Evolutionary conservation across 1,284 basidiomycete species (phyloP), one percentile per base, ranked within the genome.

Genomic region (Sparassis latifolia): DNA sequence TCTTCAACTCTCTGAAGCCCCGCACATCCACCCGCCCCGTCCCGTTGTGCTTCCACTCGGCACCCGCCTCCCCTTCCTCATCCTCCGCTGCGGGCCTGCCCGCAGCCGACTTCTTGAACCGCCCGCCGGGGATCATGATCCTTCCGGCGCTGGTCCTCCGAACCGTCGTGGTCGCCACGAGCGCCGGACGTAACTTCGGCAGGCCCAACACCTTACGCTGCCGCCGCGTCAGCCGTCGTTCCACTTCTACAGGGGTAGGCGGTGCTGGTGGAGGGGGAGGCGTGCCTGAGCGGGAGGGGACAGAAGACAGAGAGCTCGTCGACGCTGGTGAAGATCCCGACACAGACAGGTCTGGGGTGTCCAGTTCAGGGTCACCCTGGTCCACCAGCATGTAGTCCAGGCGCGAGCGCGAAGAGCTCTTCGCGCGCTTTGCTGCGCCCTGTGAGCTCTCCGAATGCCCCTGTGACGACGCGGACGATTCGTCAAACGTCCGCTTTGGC

Each of bases 1-100:
- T 90, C 77, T 80, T 87, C 64, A 90, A 65, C 70, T 90, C 88
- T 57, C 85, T 74, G 66, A 90, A 90, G 47, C 87, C 87, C 51
- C 87, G 73, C 52, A 89, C 86, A 64, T 90, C 87, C 52, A 90
- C 66, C 58, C 87, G 70, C 49, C 87, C 87, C 38, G 77, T 77
- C 51, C 88, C 87, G 66, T 86, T 90, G 60, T 71, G 74, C 58
- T 69, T 69, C 87, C 87, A 90, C 66, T 89, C 85, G 47, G 65
- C 74, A 43, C 70, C 71, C 20, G 58, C 70, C 42, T 65, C 68
- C 2, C 55, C 62, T 29, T 66, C 66, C 50, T 60, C 66, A 48
- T 55, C 61, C 35, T 55, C 52, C 40, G 60, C 63, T 35, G 51
- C 55, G 43, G 62, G 58, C 47, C 60, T 64, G 49, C 61, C 56